Conservation (phyloP, 192 early-diverging fungal species). For the Backusella tuberculispora region DNA sequence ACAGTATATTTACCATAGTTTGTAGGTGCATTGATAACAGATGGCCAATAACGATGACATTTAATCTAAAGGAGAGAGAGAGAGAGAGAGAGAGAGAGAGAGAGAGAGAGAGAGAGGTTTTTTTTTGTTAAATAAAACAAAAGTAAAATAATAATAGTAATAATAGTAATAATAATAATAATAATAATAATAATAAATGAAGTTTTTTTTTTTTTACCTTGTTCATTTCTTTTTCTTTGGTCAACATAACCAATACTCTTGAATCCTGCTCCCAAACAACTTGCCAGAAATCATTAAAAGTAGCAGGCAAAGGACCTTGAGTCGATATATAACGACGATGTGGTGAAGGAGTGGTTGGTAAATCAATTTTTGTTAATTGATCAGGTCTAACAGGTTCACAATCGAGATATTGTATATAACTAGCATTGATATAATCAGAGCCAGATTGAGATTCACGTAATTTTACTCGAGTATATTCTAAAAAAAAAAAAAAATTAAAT, state of each 20-base stretch:
- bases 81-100: neutral
- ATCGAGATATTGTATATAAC: constrained; percentile 35
- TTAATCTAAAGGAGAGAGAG: constrained; percentile 46
- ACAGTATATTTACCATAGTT: constrained; percentile 45
- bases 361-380: neutral
- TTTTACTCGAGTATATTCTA: constrained; percentile 48
- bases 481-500: neutral
- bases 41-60: constrained; percentile 95
- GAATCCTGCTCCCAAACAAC: constrained; percentile 92
- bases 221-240: constrained; percentile 86
- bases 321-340: constrained; percentile 58
- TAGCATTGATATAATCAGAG: constrained; percentile 46
- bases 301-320: constrained; percentile 80
- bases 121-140: too few relatives aligned
- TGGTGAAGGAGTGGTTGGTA: neutral
- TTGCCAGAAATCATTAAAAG: constrained; percentile 92
- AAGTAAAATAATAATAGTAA: too few relatives aligned
- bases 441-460: constrained; percentile 18
- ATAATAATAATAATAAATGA: neutral
- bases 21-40: constrained; percentile 9
- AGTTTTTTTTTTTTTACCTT: constrained; percentile 47
- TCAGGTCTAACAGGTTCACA: neutral
- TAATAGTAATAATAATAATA: neutral
- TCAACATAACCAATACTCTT: constrained; percentile 93
- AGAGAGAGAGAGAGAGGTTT: too few relatives aligned